Evolutionary conservation across 257 asterid genomes (phyloP), one percentile per base, ranked within the genome.

Genomic region (Rhazya stricta): DNA sequence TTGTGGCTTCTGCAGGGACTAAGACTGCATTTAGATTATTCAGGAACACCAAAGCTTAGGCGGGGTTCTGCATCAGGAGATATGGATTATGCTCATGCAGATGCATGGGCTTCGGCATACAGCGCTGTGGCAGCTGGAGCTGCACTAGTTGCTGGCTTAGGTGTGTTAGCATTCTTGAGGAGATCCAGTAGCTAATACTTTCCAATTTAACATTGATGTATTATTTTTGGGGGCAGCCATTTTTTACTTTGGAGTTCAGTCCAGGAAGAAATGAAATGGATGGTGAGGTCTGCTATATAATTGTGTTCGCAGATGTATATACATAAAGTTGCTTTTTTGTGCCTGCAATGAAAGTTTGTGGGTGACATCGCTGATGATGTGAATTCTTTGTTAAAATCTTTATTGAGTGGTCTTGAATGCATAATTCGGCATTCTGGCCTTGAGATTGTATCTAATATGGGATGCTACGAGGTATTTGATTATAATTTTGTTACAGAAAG

Each of bases 111-210:
- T 46, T 86, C 96, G 3, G 88, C 97, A 25, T 95, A 89, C 56
- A 83, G 91, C 27, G 85, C 91, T 3, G 91, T 91, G 43, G 97
- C 96, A 53, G 97, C 98, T 60, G 99, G 98, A 36, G 96, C 97
- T 82, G 96, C 94, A 41, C 81, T 95, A 25, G 81, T 90, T 18
- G 97, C 97, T 34, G 91, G 91, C 66, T 75, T 95, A 83, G 91
- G 99, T 62, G 81, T 88, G 46, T 83, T 84, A 27, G 95, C 97
- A 37, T 88, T 84, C 80, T 83, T 92, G 81, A 92, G 85, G 79
- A 84, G 94, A 81, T 54, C 88, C 1, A 76, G 81, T 65, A 83
- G 82, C 75, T 88, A 58, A 87, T 80, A 51, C 11, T 41, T 68
- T 29, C 19, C 29, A 23, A 1, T 37, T 39, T 48, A 36, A 51